Percentiles rank a stretch among this genome's conserved stretches.
Conservation (phyloP, 1,284 basidiomycete species). For the Ustilago shanxiensis region DNA sequence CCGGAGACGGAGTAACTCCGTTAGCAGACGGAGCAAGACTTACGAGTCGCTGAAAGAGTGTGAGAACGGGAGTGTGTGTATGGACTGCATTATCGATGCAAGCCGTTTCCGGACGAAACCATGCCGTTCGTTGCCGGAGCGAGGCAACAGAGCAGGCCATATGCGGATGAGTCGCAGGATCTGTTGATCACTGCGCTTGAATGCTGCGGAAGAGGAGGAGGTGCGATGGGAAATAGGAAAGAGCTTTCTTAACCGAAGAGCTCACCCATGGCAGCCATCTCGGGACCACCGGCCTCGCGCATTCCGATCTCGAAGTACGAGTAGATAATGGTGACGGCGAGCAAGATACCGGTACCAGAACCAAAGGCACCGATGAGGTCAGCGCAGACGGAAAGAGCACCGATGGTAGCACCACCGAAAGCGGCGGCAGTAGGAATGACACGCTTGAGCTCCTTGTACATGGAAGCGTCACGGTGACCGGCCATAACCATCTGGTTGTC, state of each 20-base stretch:
- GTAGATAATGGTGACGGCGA: conserved; percentile 98
- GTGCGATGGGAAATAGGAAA: background rate
- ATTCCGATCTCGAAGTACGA: conserved; percentile 73
- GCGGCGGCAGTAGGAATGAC: conserved; percentile 97
- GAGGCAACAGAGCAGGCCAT: background rate
- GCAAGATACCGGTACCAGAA: conserved; percentile 95
- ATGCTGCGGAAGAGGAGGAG: conserved; percentile 14
- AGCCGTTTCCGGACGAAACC: background rate
- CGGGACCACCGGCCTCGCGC: conserved; percentile 73
- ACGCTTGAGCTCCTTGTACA: conserved; percentile 99
- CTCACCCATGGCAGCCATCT: conserved; percentile 72
- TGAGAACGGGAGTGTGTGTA: background rate
- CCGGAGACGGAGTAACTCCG: background rate
- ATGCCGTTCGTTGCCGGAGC: too few species aligned
- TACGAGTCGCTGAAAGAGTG: background rate
- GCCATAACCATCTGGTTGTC: conserved; percentile 99
- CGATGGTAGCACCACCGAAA: conserved; percentile 94
- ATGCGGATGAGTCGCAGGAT: background rate
- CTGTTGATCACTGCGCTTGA: background rate
- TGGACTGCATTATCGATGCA: background rate
- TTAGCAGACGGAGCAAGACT: background rate
- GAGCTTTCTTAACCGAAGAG: conserved; percentile 56
- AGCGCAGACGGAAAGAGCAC: conserved; percentile 91
- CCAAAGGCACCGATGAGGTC: conserved; percentile 96
- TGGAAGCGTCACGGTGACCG: conserved; percentile 93